Conservation (phyloP, 2,329 filamentous ascomycete species). For the Monosporascus sp. region DNA sequence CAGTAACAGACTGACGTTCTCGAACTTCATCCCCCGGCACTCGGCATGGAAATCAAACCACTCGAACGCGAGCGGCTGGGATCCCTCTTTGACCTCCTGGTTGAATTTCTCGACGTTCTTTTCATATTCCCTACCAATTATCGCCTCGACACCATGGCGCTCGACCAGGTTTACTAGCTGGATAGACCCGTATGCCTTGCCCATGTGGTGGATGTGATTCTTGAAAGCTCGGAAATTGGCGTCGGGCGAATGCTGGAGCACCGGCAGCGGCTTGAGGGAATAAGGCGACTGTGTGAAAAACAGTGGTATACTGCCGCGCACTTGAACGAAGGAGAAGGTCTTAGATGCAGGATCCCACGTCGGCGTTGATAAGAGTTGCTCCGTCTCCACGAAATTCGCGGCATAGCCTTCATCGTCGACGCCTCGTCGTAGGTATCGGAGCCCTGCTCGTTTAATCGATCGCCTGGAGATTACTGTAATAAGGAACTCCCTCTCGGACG, state of each 20-base stretch:
- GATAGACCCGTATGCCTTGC: slow-evolving; percentile 65
- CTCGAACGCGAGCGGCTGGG: slow-evolving; percentile 61
- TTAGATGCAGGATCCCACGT: slow-evolving; percentile 58
- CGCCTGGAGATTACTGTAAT: slow-evolving; percentile 90
- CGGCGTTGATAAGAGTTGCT: slow-evolving; percentile 78
- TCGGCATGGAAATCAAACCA: slow-evolving; percentile 97
- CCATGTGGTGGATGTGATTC: slow-evolving; percentile 70
- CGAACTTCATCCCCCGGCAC: slow-evolving; percentile 95
- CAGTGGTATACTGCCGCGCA: slow-evolving; percentile 85
- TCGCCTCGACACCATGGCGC: slow-evolving; percentile 75
- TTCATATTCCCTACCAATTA: slow-evolving; percentile 75
- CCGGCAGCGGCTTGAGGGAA: slow-evolving; percentile 80
- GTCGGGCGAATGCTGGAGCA: slow-evolving; percentile 73
- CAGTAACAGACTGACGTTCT: slow-evolving; percentile 81
- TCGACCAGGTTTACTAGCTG: slow-evolving; percentile 84
- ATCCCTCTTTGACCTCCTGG: slow-evolving; percentile 45
- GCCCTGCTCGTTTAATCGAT: slow-evolving; percentile 77
- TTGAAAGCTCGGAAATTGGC: slow-evolving; percentile 75
- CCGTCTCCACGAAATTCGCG: slow-evolving; percentile 90
- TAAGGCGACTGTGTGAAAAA: slow-evolving; percentile 96
- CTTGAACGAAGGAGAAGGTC: slow-evolving; percentile 78
- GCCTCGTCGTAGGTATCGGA: slow-evolving; percentile 85
- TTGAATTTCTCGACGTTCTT: slow-evolving; percentile 63
- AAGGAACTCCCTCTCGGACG: slow-evolving; percentile 57
- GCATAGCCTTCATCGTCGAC: slow-evolving; percentile 84